Base-by-base conservation (phyloP, 768 basidiomycete species). In the Podaxis sp. region DNA sequence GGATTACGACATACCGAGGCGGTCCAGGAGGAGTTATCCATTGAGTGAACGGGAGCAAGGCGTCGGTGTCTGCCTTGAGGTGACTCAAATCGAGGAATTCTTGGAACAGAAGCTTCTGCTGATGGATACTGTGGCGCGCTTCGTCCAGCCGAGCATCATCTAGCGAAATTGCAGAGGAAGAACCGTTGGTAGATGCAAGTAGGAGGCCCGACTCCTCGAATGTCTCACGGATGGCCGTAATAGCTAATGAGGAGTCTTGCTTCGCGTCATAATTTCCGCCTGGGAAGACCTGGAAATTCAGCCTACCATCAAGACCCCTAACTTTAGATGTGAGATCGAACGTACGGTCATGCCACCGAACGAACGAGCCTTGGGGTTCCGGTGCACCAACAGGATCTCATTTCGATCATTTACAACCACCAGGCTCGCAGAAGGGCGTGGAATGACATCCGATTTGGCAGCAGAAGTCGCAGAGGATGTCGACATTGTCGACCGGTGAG, bases 141-240 rank as follows among this genome's bases (percentile, higher is more conserved):
- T 77, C 72, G 61, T 88, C 84, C 57, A 90, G 70, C 0, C 75
- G 70, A 0, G 67, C 56, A 57, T 85, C 76, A 37, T 74, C 72
- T 25, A 77, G 70, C 19, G 52, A 25, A 52, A 65, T 51, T 9
- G 62, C 53, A 15, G 62, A 54, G 54, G 65, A 60, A 36, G 57
- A 37, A 7, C 25, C 53, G n/a, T 59, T 49, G 29, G 63, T 53
- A 22, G 63, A 59, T 11, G 86, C 87, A 13, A 91, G 71, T 13
- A 91, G 71, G 29, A 91, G 71, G 1, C 89, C 90, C 2, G 88
- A 81, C 69, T 92, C 90, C 68, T 92, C 90, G 62, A 92, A 91
- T 0, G 89, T 87, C 73, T 92, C 89, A 17, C 90, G 80, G 49
- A 91, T 85, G 3, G 88, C 90, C 13, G 88, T 90, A 61, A 86